Conservation (phyloP, 2,329 filamentous ascomycete genomes). For the Hymenoscyphus albidus region DNA sequence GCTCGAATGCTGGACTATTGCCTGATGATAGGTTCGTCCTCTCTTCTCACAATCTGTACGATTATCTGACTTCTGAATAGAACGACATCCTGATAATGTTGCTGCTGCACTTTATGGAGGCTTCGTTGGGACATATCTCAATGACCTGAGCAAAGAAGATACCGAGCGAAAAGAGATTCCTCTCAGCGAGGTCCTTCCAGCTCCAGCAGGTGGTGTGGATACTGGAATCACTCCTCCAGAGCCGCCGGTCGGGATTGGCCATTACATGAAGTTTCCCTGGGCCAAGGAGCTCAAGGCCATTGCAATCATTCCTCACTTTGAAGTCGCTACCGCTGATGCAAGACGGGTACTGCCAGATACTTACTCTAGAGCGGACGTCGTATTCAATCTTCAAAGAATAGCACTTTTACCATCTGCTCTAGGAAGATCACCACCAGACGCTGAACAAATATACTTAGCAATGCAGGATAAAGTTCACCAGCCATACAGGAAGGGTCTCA, state of each 20-base stretch:
- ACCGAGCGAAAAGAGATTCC: conserved; percentile 90
- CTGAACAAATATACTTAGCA: conserved; percentile 90
- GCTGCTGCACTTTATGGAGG: conserved; percentile 93
- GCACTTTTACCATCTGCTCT: conserved; percentile 86
- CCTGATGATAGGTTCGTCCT: conserved; percentile 78
- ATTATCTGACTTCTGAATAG: conserved; percentile 35
- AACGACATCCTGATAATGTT: conserved; percentile 91
- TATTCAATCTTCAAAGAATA: conserved; percentile 90
- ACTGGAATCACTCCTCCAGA: conserved; percentile 82
- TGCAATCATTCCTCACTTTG: conserved; percentile 92
- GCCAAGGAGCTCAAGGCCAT: conserved; percentile 93
- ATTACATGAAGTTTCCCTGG: conserved; percentile 95
- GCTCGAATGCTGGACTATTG: conserved; percentile 91
- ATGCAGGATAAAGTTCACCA: conserved; percentile 99
- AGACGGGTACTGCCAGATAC: conserved; percentile 76
- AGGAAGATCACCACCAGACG: conserved; percentile 83
- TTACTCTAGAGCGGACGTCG: conserved; percentile 79
- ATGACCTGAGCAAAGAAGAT: conserved; percentile 85
- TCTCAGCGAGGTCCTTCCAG: conserved; percentile 85
- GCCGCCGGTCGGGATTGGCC: conserved; percentile 88
- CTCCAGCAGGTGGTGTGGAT: conserved; percentile 85
- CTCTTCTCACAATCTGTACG: background rate
- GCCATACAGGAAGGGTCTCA: conserved; percentile 86
- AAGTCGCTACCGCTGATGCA: conserved; percentile 90
- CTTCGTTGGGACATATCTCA: conserved; percentile 94